Evolutionary conservation across 306 rosid genomes (phyloP).

Genomic region (Acacia melanoxylon): DNA sequence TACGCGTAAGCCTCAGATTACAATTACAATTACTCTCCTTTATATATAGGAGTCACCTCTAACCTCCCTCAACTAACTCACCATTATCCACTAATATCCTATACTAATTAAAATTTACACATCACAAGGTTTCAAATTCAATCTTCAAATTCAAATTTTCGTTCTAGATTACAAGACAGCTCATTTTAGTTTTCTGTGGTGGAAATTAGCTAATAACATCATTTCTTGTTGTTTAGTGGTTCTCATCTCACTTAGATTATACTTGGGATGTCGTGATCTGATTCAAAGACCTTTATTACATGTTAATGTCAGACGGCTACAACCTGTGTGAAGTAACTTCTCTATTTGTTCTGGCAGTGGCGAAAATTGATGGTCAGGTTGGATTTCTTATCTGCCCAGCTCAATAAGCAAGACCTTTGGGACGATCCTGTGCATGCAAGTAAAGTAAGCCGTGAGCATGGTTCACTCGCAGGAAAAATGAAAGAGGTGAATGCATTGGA

Average conservation of each 20-base stretch:
- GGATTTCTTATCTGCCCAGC: slow-evolving; percentile 60
- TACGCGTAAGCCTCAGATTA: not conserved
- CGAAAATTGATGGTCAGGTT: slow-evolving; percentile 70
- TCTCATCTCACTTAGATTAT: not conserved
- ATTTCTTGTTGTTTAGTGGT: not conserved
- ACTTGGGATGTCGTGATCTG: not conserved
- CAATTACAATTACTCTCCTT: not conserved
- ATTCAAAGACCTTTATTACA: not conserved
- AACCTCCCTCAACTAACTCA: not conserved
- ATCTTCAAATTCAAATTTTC: not conserved
- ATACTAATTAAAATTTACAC: not conserved
- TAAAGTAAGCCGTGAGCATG: slow-evolving; percentile 85
- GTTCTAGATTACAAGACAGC: not conserved
- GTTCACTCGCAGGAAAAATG: slow-evolving; percentile 79
- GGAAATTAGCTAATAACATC: not conserved
- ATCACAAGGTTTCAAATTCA: not conserved
- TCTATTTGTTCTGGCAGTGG: slow-evolving; percentile 64
- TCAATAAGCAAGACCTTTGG: slow-evolving; percentile 78
- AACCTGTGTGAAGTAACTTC: not conserved
- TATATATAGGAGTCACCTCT: not conserved
- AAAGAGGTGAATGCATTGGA: slow-evolving; percentile 81
- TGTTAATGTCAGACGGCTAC: slow-evolving; percentile 2
- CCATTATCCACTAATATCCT: too few species aligned
- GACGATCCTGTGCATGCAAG: slow-evolving; percentile 77
- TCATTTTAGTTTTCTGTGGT: not conserved